A percentile compares a stretch with the other conserved stretches of the same genome.
Evolutionary conservation across 805 yeast species (phyloP).

Genomic region (Candida endomychidarum): DNA sequence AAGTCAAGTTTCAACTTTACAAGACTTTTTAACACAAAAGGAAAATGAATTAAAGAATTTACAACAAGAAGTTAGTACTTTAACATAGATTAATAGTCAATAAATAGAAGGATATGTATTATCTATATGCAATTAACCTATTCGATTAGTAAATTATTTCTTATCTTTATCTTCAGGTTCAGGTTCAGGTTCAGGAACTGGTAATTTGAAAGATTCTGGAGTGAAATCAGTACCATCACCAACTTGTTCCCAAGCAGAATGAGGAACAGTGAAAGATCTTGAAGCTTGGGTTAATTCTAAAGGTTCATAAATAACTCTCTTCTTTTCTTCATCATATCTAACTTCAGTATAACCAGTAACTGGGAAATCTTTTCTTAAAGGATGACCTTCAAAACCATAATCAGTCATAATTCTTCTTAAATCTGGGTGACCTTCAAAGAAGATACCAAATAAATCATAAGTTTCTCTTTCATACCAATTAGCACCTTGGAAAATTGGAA

Average conservation of each 20-base stretch:
- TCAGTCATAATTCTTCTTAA: constrained; percentile 87
- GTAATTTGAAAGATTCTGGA: constrained; percentile 79
- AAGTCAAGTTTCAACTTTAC: constrained; percentile 71
- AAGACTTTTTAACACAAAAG: constrained; percentile 63
- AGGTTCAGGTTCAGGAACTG: constrained; percentile 78
- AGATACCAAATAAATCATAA: constrained; percentile 82
- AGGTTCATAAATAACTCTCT: constrained; percentile 87
- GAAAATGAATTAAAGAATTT: constrained; percentile 57
- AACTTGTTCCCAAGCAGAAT: constrained; percentile 89
- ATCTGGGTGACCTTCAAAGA: constrained; percentile 88
- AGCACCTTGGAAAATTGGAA: constrained; percentile 73
- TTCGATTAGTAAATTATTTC: constrained; percentile 23
- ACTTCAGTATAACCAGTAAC: constrained; percentile 90
- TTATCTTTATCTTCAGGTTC: constrained; percentile 36
- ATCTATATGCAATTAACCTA: constrained; percentile 6
- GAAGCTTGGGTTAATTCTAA: constrained; percentile 89
- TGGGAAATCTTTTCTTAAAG: constrained; percentile 89
- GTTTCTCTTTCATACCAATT: constrained; percentile 93
- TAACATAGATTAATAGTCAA: constrained; percentile 9
- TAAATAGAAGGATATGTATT: constrained; percentile 6
- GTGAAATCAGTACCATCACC: constrained; percentile 83
- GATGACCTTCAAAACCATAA: constrained; percentile 91
- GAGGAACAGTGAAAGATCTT: constrained; percentile 86
- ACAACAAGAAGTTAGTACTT: constrained; percentile 38
- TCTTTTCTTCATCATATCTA: constrained; percentile 86